Evolutionary conservation across 352 stramenopile genomes (phyloP).

Genomic region (Phytophthora macrochlamydospora): DNA sequence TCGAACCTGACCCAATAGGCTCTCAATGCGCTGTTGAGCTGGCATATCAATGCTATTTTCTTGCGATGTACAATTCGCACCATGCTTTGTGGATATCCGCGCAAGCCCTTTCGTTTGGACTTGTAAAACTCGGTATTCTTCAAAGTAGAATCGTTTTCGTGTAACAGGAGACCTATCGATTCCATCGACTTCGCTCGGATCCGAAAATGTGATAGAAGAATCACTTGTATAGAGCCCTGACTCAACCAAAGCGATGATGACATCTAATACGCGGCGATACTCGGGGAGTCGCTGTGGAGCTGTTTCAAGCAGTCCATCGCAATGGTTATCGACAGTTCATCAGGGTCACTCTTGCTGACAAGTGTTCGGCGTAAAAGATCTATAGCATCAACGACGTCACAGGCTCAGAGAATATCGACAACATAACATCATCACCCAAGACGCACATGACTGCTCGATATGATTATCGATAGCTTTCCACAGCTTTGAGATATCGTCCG

Average conservation of each 20-base stretch:
- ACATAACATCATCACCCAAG: neutral
- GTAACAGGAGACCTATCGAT: constrained; percentile 2
- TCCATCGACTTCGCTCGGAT: constrained; percentile 11
- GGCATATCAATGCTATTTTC: constrained; percentile 19
- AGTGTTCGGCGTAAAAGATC: constrained; percentile 68
- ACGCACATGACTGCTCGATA: constrained; percentile 75
- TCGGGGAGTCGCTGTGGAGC: constrained; percentile 51
- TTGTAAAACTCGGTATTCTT: constrained; percentile 39
- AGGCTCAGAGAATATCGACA: neutral
- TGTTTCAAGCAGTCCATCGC: constrained; percentile 78
- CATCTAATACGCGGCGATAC: constrained; percentile 66
- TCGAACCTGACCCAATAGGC: constrained; percentile 36
- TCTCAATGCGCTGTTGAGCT: constrained; percentile 34
- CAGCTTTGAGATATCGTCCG: constrained; percentile 49
- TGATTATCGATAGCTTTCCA: constrained; percentile 72
- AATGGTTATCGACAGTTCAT: constrained; percentile 62
- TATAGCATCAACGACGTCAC: constrained; percentile 19
- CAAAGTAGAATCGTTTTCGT: constrained; percentile 50
- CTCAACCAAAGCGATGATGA: constrained; percentile 58
- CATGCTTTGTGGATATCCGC: neutral
- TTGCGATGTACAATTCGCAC: constrained; percentile 9
- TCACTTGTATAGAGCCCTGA: constrained; percentile 40
- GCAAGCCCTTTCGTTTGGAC: constrained; percentile 5
- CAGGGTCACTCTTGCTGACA: constrained; percentile 42
- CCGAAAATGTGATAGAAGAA: neutral